Evolutionary conservation across 2,329 filamentous ascomycete genomes (phyloP).

Genomic region (Diplodia sapinea): DNA sequence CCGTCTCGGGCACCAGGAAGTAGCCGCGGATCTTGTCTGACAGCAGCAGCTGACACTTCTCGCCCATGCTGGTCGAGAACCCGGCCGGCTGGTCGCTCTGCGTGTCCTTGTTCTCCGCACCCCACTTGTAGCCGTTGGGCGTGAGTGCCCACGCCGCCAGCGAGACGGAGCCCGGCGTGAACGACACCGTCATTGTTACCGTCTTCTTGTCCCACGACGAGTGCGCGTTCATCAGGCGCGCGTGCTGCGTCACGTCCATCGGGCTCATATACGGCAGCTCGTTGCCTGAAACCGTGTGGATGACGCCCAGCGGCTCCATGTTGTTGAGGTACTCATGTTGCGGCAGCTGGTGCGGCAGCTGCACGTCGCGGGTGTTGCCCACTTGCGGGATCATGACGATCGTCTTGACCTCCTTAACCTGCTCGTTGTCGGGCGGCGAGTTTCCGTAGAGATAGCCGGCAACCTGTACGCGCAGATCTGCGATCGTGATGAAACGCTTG

Average conservation of each 20-base stretch:
- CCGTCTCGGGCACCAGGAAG: conserved; percentile 91
- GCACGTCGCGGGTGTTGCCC: conserved; percentile 87
- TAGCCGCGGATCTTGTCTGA: conserved; percentile 94
- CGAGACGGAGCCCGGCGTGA: conserved; percentile 95
- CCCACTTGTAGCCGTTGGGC: conserved; percentile 94
- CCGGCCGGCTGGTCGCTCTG: conserved; percentile 92
- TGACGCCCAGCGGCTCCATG: conserved; percentile 90
- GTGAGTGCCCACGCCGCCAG: conserved; percentile 92
- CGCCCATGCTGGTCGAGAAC: conserved; percentile 88
- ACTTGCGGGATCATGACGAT: conserved; percentile 99
- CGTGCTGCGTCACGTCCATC: conserved; percentile 91
- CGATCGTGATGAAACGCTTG: conserved; percentile 97
- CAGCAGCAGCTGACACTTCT: conserved; percentile 92
- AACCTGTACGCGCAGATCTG: conserved; percentile 94
- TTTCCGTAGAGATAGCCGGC: conserved; percentile 94
- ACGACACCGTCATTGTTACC: conserved; percentile 91
- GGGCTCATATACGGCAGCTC: conserved; percentile 97
- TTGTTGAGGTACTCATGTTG: conserved; percentile 87
- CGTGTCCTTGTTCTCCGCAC: conserved; percentile 90
- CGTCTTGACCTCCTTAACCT: conserved; percentile 95
- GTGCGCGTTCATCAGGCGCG: conserved; percentile 85
- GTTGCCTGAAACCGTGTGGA: conserved; percentile 93
- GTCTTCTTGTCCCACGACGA: conserved; percentile 85
- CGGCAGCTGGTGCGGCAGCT: conserved; percentile 86
- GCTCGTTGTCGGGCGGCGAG: conserved; percentile 90